These are phyloP conservation scores for Botrytis medusae DNA, from an alignment of 2,329 filamentous ascomycete genomes.

Conservation along the genomic window DNA sequence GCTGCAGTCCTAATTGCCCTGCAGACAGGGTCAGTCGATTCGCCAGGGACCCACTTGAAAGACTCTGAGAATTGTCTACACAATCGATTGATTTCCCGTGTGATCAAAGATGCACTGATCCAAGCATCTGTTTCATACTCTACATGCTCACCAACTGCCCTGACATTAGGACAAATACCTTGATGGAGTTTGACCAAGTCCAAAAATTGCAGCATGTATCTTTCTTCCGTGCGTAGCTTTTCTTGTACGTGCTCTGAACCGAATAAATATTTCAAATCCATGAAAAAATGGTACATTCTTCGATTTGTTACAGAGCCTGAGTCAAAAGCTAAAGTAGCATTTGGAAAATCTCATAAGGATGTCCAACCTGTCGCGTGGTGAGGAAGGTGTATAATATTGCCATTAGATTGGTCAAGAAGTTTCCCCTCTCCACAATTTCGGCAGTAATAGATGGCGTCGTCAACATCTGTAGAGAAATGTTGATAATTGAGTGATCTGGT, in stretches of 20 bases:
- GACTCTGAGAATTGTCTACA: conserved; percentile 86
- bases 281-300: conserved; percentile 96
- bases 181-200: conserved; percentile 96
- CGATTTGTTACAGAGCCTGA: conserved; percentile 92
- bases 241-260: conserved; percentile 85
- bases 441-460: conserved; percentile 96
- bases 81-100: conserved; percentile 89
- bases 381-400: conserved; percentile 97
- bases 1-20: conserved; percentile 72
- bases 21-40: conserved; percentile 65
- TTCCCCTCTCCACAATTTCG: conserved; percentile 90
- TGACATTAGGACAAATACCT: conserved; percentile 90
- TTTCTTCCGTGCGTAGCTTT: conserved; percentile 75
- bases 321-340: conserved; percentile 87
- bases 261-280: conserved; percentile 89
- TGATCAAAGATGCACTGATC: conserved; percentile 94
- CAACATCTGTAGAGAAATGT: conserved; percentile 92
- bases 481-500: conserved; percentile 97
- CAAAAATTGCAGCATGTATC: conserved; percentile 91
- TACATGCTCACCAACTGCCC: conserved; percentile 91
- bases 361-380: conserved; percentile 91
- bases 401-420: conserved; percentile 93
- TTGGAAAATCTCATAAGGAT: conserved; percentile 87
- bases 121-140: conserved; percentile 98
- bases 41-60: conserved; percentile 68